Percentiles rank a stretch among this genome's conserved stretches.
phyloP scores from a whole-genome alignment of 2,329 filamentous ascomycete species.

The Pezizomycotina sp. region DNA sequence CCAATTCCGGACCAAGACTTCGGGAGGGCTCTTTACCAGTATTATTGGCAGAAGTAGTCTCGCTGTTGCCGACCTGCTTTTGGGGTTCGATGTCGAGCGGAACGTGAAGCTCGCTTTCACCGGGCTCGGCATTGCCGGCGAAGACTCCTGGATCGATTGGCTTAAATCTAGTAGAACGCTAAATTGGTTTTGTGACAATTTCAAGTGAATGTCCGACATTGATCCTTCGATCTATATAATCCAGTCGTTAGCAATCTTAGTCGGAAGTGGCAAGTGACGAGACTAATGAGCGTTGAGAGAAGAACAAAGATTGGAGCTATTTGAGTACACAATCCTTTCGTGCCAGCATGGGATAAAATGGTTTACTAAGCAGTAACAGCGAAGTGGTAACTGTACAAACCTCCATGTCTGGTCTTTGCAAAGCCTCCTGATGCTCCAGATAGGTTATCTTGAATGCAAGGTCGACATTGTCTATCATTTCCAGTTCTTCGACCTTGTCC shows the following conservation, averaged over 20 bases:
- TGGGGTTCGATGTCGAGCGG: conserved; percentile 34
- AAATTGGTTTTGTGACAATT: conserved; percentile 77
- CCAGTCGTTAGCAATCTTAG: background rate
- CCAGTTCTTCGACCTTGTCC: conserved; percentile 61
- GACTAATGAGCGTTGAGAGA: no score
- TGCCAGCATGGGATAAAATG: no score
- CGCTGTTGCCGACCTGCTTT: conserved; percentile 34
- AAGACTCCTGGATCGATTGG: conserved; percentile 79
- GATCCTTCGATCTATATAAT: conserved; percentile 50
- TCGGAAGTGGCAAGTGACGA: no score
- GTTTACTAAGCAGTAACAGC: no score
- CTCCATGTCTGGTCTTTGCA: conserved; percentile 74
- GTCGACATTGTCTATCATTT: conserved; percentile 95
- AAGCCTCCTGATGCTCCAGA: conserved; percentile 62
- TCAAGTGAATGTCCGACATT: conserved; percentile 85
- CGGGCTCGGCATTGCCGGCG: conserved; percentile 53
- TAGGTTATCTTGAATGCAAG: conserved; percentile 84
- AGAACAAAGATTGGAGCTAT: background rate
- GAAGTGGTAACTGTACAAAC: conserved; percentile 7
- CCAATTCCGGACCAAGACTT: conserved; percentile 53
- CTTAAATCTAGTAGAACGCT: conserved; percentile 79
- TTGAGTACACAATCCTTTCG: background rate
- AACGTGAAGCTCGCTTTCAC: conserved; percentile 59
- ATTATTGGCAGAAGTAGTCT: conserved; percentile 21
- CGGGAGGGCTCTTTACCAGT: conserved; percentile 33